Conservation (phyloP, 1,284 basidiomycete species). For the Trametes hirsuta region DNA sequence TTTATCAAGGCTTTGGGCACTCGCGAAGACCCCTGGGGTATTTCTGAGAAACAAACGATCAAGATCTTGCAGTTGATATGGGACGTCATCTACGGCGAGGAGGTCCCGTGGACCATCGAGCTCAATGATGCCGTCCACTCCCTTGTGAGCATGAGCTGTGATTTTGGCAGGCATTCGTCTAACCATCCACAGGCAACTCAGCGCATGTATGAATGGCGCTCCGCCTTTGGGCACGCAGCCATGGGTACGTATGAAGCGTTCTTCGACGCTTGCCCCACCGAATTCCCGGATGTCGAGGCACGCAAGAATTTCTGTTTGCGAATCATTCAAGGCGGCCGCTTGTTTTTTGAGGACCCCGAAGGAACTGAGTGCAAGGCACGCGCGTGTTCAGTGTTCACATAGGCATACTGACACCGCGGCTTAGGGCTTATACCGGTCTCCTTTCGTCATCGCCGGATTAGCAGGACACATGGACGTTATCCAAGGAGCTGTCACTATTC, state of each 20-base stretch:
- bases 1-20: background rate
- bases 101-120: too few species aligned
- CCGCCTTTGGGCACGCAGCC: background rate
- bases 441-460: background rate
- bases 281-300: background rate
- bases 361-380: background rate
- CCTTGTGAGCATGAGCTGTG: too few species aligned
- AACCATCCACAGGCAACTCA: background rate
- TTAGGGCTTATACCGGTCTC: constrained; percentile 4
- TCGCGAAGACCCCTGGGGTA: background rate
- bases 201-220: constrained; percentile 1
- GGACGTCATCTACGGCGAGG: background rate
- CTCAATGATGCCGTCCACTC: too few species aligned
- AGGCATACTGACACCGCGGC: too few species aligned
- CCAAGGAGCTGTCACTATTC: background rate
- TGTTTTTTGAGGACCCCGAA: constrained; percentile 4
- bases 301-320: background rate
- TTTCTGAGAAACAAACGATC: background rate
- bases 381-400: background rate
- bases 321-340: background rate
- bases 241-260: background rate
- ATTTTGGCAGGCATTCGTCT: too few species aligned
- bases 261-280: background rate
- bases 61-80: background rate
- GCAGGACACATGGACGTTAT: background rate